Evolutionary conservation across 2,329 filamentous ascomycete genomes (phyloP), one percentile per base, ranked within the genome.

Genomic region (Dothideomycetes sp.): DNA sequence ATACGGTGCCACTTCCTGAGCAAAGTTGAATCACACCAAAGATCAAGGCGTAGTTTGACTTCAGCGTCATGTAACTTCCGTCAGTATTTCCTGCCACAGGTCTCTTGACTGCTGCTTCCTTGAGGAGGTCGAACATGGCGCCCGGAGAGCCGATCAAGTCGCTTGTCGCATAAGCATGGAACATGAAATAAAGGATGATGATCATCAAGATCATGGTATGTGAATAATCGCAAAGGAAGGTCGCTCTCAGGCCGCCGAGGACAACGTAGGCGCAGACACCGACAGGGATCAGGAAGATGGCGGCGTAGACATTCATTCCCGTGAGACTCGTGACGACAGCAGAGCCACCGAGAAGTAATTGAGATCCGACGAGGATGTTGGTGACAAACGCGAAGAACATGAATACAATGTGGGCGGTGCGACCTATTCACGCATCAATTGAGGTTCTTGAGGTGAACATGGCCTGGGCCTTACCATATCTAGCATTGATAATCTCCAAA

Each of bases 101-200:
- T n/a, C 61, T 54, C 11, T 54, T 52, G 12, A 50, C 45, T 0
- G 56, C 58, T 12, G 62, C 62, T 35, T 60, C 53, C 20, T 57
- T 51, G 19, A 67, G 50, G 3, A 64, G 44, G n/a, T 65, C 61
- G 35, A 60, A 67, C 53, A 65, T 60, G 5, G 49, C 54, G 10
- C 53, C 51, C 0, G 61, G 61, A 2, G 59, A 63, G 4, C 64
- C 64, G 7, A 65, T 62, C 18, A 61, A 45, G 2, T 56, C 52
- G 43, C 53, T 63, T 9, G 58, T 59, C 4, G 61, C 58, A 37
- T 65, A 67, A 9, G 60, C 56, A 20, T 60, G 51, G 54, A 65
- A 66, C 51, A 62, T 61, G 49, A 67, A 67, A 45, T 62, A 60
- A n/a, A 66, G 54, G 15, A 67, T 65, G 40, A 63, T 61, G 42